These are phyloP conservation scores for Neurospora discreta DNA, from an alignment of 495 filamentous ascomycete species.

Conservation along the genomic window DNA sequence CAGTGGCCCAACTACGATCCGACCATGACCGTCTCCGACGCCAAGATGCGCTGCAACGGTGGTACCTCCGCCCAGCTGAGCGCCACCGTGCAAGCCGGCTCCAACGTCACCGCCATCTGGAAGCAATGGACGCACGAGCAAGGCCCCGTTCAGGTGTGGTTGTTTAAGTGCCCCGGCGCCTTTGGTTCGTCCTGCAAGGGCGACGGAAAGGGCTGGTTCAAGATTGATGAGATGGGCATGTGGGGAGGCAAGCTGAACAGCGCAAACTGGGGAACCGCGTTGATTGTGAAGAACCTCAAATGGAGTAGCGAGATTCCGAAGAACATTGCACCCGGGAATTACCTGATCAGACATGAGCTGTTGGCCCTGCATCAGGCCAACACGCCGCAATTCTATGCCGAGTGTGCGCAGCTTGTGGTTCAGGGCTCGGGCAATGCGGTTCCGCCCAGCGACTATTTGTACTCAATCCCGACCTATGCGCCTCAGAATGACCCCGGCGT, in stretches of 20 bases:
- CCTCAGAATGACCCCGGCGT: conserved; percentile 38
- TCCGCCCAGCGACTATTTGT: conserved; percentile 20
- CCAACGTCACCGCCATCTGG: conserved; percentile 39
- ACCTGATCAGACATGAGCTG: conserved; percentile 33
- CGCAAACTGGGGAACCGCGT: conserved; percentile 39
- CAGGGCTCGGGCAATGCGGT: conserved; percentile 23
- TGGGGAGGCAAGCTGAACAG: conserved; percentile 29
- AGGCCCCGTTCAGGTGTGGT: conserved; percentile 37
- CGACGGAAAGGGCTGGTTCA: conserved; percentile 34
- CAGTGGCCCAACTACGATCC: conserved; percentile 44
- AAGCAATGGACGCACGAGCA: conserved; percentile 40
- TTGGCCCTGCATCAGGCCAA: conserved; percentile 28
- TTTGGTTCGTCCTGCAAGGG: conserved; percentile 26
- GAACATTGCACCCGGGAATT: conserved; percentile 26
- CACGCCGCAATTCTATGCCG: conserved; percentile 30
- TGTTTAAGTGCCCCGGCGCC: conserved; percentile 28
- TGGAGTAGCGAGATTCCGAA: conserved; percentile 33
- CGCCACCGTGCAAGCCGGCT: conserved; percentile 32
- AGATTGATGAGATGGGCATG: conserved; percentile 37
- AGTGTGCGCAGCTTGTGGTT: conserved; percentile 34
- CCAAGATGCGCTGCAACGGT: conserved; percentile 37
- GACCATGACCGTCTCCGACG: conserved; percentile 26
- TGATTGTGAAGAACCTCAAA: conserved; percentile 34
- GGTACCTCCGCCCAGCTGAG: conserved; percentile 24
- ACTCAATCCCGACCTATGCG: conserved; percentile 39